These are phyloP conservation scores for Picocystis sp. DNA, from an alignment of 163 green algal genomes.

Conservation along the genomic window DNA sequence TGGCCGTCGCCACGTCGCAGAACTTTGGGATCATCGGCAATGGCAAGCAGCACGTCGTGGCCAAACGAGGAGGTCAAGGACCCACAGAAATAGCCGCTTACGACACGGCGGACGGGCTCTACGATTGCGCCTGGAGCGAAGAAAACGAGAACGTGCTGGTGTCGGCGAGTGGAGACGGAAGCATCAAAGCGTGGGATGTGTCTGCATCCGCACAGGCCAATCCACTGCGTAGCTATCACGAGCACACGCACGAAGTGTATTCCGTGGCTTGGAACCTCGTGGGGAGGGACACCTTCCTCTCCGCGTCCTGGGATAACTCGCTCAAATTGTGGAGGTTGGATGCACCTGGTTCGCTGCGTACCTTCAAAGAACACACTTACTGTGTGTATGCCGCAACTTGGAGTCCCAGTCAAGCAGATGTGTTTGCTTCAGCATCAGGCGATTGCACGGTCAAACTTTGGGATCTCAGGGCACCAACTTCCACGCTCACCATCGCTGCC, in stretches of 20 bases:
- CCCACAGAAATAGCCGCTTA: slow-evolving; percentile 42
- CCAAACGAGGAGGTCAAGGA: slow-evolving; percentile 24
- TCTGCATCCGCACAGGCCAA: slow-evolving; percentile 57
- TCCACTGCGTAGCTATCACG: slow-evolving; percentile 63
- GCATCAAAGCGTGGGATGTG: slow-evolving; percentile 86
- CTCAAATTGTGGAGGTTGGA: slow-evolving; percentile 70
- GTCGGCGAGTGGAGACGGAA: slow-evolving; percentile 72
- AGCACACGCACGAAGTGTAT: slow-evolving; percentile 84
- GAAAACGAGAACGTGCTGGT: slow-evolving; percentile 87
- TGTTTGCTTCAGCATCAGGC: slow-evolving; percentile 80
- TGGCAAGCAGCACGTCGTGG: slow-evolving; percentile 72
- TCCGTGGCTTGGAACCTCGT: slow-evolving; percentile 72
- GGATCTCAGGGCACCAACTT: slow-evolving; percentile 53
- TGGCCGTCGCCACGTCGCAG: slow-evolving; percentile 80
- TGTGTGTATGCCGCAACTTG: slow-evolving; percentile 90
- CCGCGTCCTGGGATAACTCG: slow-evolving; percentile 74
- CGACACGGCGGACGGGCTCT: slow-evolving; percentile 83
- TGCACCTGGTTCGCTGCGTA: slow-evolving; percentile 40
- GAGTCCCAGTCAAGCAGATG: slow-evolving; percentile 66
- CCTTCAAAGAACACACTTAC: slow-evolving; percentile 85
- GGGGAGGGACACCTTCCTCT: slow-evolving; percentile 66
- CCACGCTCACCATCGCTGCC: slow-evolving; percentile 59
- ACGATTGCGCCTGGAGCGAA: slow-evolving; percentile 87
- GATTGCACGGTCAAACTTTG: slow-evolving; percentile 78
- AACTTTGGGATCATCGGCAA: slow-evolving; percentile 98